phyloP scores from a whole-genome alignment of 2,329 filamentous ascomycete species.

The Neocucurbitaria cava region DNA sequence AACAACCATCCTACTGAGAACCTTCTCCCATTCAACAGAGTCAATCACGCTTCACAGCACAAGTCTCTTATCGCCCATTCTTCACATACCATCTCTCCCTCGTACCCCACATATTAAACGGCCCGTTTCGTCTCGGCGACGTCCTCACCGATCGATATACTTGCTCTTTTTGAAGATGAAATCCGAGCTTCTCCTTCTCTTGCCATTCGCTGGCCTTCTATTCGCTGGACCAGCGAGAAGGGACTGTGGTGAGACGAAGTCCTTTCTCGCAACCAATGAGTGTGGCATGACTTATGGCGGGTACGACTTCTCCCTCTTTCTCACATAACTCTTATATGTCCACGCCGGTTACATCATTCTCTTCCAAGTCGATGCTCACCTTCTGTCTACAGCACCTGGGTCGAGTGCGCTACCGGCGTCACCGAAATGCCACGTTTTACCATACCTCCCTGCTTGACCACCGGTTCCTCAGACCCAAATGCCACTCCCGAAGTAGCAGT shows the following conservation, averaged over 20 bases:
- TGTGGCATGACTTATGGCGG: conserved; percentile 29
- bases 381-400: conserved; percentile 6
- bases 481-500: neutral
- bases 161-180: conserved; percentile 10
- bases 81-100: neutral
- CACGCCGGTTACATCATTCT: too few species aligned
- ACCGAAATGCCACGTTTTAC: conserved; percentile 11
- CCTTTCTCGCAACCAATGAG: conserved; percentile 26
- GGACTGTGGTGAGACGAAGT: conserved; percentile 23
- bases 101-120: neutral
- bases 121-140: neutral
- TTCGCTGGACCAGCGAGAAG: conserved; percentile 21
- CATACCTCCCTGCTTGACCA: conserved; percentile 1
- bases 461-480: neutral
- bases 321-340: too few species aligned
- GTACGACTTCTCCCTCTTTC: conserved; percentile 11
- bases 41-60: neutral
- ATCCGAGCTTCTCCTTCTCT: conserved; percentile 3
- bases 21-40: neutral
- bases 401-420: conserved; percentile 10
- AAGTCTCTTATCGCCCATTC: neutral
- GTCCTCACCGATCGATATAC: neutral
- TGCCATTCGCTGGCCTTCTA: conserved; percentile 3
- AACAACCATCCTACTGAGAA: neutral
- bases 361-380: neutral